A percentile compares a stretch with the other conserved stretches of the same genome.
These are phyloP conservation scores for Caryocar brasiliense DNA, from an alignment of 441 rosid species.

Conservation along the genomic window DNA sequence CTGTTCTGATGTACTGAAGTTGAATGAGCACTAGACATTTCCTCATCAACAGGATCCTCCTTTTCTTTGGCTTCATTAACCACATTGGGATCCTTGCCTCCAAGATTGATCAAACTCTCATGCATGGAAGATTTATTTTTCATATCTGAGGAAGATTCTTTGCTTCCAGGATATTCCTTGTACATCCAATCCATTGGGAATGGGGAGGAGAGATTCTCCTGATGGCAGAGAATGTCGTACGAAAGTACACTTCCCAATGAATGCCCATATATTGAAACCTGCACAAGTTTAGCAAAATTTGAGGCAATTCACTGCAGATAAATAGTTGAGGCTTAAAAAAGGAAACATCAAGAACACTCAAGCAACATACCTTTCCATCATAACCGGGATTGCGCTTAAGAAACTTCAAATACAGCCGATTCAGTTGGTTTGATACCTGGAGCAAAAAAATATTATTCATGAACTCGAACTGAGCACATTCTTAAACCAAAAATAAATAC, in stretches of 20 bases:
- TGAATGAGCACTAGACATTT: slow-evolving; percentile 19
- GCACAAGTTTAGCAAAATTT: slow-evolving; percentile 10
- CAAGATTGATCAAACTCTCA: slow-evolving; percentile 22
- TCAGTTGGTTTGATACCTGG: slow-evolving; percentile 91
- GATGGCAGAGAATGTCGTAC: slow-evolving; percentile 96
- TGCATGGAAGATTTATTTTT: slow-evolving; percentile 23
- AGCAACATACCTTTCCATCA: slow-evolving; percentile 75
- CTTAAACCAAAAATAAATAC: neutral
- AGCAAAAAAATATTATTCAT: slow-evolving; percentile 8
- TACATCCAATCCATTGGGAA: slow-evolving; percentile 77
- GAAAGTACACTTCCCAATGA: slow-evolving; percentile 94
- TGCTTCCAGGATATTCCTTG: slow-evolving; percentile 34
- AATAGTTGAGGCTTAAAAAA: slow-evolving; percentile 10
- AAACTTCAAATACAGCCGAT: slow-evolving; percentile 66
- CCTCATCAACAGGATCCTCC: slow-evolving; percentile 21
- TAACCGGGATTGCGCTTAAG: slow-evolving; percentile 84
- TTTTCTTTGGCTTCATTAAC: slow-evolving; percentile 19
- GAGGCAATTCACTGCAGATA: neutral
- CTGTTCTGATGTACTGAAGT: slow-evolving; percentile 18
- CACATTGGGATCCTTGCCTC: slow-evolving; percentile 19
- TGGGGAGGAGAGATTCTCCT: slow-evolving; percentile 70
- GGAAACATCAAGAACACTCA: slow-evolving; percentile 4
- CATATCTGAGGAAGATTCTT: slow-evolving; percentile 22
- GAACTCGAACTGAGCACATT: neutral
- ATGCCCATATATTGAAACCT: slow-evolving; percentile 92